Base-by-base conservation (phyloP, 1,284 basidiomycete genomes). In the Heterobasidion occidentale region DNA sequence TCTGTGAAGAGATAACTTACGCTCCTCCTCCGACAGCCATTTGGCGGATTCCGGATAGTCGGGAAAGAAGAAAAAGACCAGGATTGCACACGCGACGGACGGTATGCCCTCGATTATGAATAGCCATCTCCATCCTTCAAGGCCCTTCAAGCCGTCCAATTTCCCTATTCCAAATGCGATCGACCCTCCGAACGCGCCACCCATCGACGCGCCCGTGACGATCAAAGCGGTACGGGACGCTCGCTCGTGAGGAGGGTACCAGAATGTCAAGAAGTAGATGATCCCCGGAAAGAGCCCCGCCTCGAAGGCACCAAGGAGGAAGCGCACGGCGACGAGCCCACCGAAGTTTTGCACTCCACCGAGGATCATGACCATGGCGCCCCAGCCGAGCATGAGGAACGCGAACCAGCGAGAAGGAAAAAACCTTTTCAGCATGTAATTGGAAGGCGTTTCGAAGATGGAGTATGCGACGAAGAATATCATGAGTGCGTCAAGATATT, bases 31-130 rank as follows among this genome's bases (percentile, higher is more conserved):
- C 0, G 62, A 65, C 9, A 76, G 64, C 69, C 73, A 78, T 27
- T 61, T 62, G 20, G 72, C 73, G 7, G 73, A 75, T 62, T 76
- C 74, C 0, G 75, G 75, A 58, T 70, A 78, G 62, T 78, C 73
- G 11, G 76, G 75, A n/a, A 77, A 67, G 62, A 69, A 64, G 55
- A 73, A 71, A 55, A 63, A 71, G 44, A 74, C 65, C 17, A 74
- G 47, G 38, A 77, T 35, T 1, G 76, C 74, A 38, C 69, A 65
- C 14, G 71, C 52, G 55, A 74, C 69, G 1, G 76, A 75, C 0
- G 76, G 73, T 19, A 71, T 67, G 53, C 78, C 78, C 59, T 79
- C 78, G 45, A 79, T 67, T 56, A 79, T 69, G 68, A 79, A 79
- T 27, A 74, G 65, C 67, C 68, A 73, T 27, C 71, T 65, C 72